These are phyloP conservation scores for Besnoitia besnoiti DNA, from an alignment of 169 alveolate species.

Conservation along the genomic window DNA sequence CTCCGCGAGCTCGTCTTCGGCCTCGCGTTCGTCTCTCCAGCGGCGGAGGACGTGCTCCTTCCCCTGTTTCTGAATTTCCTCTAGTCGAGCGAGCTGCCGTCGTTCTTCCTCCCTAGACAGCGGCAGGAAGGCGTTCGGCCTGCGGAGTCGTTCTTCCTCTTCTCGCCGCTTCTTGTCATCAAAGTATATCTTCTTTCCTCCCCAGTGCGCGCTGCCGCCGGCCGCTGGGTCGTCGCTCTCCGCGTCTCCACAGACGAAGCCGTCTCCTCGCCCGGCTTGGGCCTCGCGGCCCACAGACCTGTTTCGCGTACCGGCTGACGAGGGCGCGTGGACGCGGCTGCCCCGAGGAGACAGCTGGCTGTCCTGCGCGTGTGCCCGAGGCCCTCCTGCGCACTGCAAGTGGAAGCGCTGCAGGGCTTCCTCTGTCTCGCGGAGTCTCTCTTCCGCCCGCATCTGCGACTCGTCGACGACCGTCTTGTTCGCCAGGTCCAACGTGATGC, in stretches of 20 bases:
- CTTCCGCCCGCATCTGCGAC: not conserved
- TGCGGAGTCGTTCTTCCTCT: not conserved
- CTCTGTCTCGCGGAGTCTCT: not conserved
- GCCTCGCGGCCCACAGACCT: too few species aligned
- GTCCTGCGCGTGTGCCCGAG: not conserved
- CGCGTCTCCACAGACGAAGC: too few species aligned
- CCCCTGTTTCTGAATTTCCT: not conserved
- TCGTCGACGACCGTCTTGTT: not conserved
- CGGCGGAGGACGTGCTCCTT: not conserved
- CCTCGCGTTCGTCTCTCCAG: slow-evolving; percentile 2
- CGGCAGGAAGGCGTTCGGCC: not conserved
- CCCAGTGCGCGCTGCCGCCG: not conserved
- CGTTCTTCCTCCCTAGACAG: not conserved
- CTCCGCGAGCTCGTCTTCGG: not conserved
- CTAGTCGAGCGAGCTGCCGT: not conserved
- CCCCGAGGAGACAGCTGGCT: too few species aligned
- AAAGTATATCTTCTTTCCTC: not conserved
- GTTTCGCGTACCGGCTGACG: too few species aligned
- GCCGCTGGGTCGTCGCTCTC: not conserved
- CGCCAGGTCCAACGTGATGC: not conserved
- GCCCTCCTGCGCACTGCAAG: not conserved
- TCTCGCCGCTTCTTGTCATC: not conserved
- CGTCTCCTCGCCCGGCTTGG: too few species aligned
- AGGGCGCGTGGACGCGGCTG: too few species aligned
- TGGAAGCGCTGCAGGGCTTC: not conserved